Conservation (phyloP, 176 grass and related monocot species). For the Cenchrus americanus region DNA sequence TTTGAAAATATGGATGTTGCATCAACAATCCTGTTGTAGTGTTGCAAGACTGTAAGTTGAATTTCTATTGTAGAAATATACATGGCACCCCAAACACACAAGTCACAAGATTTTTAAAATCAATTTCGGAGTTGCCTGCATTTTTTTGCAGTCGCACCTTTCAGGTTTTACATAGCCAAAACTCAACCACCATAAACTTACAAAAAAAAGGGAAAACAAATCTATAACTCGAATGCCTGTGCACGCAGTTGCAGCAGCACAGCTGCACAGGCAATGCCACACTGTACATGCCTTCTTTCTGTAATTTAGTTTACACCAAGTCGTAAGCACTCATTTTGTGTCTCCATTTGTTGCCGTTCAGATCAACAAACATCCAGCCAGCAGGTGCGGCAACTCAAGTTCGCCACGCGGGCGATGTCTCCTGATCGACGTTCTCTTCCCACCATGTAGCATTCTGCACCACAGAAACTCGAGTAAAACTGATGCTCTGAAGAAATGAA, state of each 20-base stretch:
- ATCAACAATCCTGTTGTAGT: not conserved
- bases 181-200: not conserved
- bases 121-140: not conserved
- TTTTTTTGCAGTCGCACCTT: not conserved
- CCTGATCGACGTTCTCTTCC: constrained; percentile 87
- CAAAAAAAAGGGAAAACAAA: not conserved
- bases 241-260: constrained; percentile 23
- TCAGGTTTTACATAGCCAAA: not conserved
- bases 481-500: not conserved
- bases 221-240: not conserved
- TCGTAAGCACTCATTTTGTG: not conserved
- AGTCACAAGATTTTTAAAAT: not conserved
- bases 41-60: not conserved
- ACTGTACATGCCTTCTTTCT: constrained; percentile 13
- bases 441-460: constrained; percentile 98
- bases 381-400: constrained; percentile 46
- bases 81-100: not conserved
- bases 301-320: not conserved
- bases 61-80: not conserved
- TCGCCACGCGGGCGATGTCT: constrained; percentile 79
- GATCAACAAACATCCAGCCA: not conserved
- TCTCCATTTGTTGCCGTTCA: not conserved
- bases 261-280: not conserved
- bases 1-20: not conserved
- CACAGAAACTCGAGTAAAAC: constrained; percentile 17